Percentiles rank a stretch among this genome's conserved stretches.
These are phyloP conservation scores for Venturia carpophila DNA, from an alignment of 2,329 filamentous ascomycete species.

Conservation along the genomic window DNA sequence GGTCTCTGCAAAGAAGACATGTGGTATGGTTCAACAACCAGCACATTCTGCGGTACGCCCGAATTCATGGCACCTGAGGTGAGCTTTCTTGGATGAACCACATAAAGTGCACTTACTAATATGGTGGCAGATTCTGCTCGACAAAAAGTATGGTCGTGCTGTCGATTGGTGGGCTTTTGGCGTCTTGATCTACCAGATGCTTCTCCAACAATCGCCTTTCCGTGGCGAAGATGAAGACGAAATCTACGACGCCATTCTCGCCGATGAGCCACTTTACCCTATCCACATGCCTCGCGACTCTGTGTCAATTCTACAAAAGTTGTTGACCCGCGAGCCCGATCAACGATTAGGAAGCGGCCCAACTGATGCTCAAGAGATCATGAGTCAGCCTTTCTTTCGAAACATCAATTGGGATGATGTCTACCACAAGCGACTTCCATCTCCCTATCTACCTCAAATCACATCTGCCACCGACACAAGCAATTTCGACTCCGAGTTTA, in stretches of 20 bases:
- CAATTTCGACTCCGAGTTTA: conserved; percentile 98
- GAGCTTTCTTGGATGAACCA: conserved; percentile 28
- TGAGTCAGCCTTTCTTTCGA: conserved; percentile 97
- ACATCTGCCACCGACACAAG: conserved; percentile 95
- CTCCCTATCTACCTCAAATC: conserved; percentile 84
- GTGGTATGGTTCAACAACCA: conserved; percentile 96
- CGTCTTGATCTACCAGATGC: conserved; percentile 98
- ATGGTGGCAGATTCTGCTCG: conserved; percentile 67
- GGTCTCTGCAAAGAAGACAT: conserved; percentile 99
- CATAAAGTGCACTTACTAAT: neutral
- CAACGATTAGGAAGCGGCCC: conserved; percentile 86
- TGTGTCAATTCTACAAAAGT: conserved; percentile 94
- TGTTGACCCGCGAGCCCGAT: conserved; percentile 91
- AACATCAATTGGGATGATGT: conserved; percentile 99
- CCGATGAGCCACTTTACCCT: conserved; percentile 93
- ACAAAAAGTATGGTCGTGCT: conserved; percentile 96
- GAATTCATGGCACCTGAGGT: conserved; percentile 99
- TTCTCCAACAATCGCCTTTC: conserved; percentile 97
- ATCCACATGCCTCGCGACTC: conserved; percentile 98
- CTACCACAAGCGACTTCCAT: conserved; percentile 84
- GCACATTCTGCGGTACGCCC: conserved; percentile 98
- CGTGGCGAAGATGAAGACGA: conserved; percentile 98
- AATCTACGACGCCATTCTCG: conserved; percentile 97
- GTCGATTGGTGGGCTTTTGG: conserved; percentile 99
- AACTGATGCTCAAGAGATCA: conserved; percentile 95